Conservation (phyloP, 805 yeast genomes). For the Kodamaea hsintzibuensis region DNA sequence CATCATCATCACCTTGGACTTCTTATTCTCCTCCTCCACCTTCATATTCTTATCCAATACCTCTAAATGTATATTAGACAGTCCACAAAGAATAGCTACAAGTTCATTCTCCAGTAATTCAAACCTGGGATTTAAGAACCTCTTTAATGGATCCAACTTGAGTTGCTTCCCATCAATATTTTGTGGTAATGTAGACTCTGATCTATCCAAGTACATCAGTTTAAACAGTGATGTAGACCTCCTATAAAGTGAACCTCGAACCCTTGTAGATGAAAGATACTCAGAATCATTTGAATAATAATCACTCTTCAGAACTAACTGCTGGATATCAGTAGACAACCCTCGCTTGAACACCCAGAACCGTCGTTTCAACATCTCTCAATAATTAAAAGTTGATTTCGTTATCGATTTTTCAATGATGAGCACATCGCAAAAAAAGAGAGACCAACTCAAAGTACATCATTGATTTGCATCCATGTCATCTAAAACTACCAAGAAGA, state of each 20-base stretch:
- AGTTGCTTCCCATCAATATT: conserved; percentile 4
- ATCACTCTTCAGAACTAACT: conserved; percentile 8
- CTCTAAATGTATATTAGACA: conserved; percentile 19
- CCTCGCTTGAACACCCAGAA: neutral
- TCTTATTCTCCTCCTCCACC: neutral
- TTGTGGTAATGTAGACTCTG: conserved; percentile 4
- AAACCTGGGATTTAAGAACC: conserved; percentile 22
- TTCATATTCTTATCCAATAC: no score
- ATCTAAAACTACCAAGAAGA: conserved; percentile 27
- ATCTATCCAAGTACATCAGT: conserved; percentile 2
- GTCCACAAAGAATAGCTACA: conserved; percentile 30
- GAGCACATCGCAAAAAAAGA: conserved; percentile 1
- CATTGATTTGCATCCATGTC: conserved; percentile 15
- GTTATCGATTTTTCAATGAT: neutral
- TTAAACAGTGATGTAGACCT: neutral
- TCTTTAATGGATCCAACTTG: conserved; percentile 21
- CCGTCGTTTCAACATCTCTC: neutral
- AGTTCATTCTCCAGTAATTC: conserved; percentile 27
- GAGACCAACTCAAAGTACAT: neutral
- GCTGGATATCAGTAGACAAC: neutral
- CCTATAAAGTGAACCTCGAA: conserved; percentile 1
- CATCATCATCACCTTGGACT: no score
- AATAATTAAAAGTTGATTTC: neutral
- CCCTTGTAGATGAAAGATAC: neutral
- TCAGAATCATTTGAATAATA: conserved; percentile 3